Evolutionary conservation across 805 yeast genomes (phyloP), one percentile per base, ranked within the genome.

Genomic region (Ogataea degrootiae): DNA sequence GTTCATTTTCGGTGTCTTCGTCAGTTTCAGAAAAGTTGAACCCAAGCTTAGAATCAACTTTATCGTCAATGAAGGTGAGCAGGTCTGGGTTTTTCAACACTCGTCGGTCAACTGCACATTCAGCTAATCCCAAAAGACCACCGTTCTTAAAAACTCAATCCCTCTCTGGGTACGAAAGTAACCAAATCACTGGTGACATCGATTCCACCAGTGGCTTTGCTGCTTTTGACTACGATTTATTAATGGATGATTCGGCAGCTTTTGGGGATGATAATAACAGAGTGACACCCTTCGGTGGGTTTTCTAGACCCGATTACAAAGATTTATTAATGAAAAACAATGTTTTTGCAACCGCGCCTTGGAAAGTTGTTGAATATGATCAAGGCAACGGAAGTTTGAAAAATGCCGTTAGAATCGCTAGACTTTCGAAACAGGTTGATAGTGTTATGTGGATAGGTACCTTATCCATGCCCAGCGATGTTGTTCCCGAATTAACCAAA

Each of bases 361-460:
- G 96, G 95, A 70, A 73, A 37, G 79, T 91, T 26, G 83, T 80
- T 2, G 76, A 76, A n/a, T 78, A 82, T 38, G 73, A 68, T 7
- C 82, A 82, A 54, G 96, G 97, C 7, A 94, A 94, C 60, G 96
- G 91, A 33, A 94, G 96, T 8, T 74, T 94, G 58, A 79, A 80
- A 51, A 92, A 94, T 55, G 97, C 98, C 0, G 78, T 94, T 15
- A 75, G 77, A 42, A 69, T 84, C 6, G 85, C 92, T 0, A 61
- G 76, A 14, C 60, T 65, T 19, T 67, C 74, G 34, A 62, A 71
- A 0, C 69, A 72, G 11, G 50, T 55, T 29, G 65, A 71, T 40
- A 60, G 68, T 5, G 72, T 71, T 42, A 72, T 69, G 48, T 92
- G 97, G 96, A 78, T 92, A 2, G 99, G 99, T n/a, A 83, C 96